Evolutionary conservation across 148 eudicot genomes (phyloP).

Genomic region (Bassia scoparia): DNA sequence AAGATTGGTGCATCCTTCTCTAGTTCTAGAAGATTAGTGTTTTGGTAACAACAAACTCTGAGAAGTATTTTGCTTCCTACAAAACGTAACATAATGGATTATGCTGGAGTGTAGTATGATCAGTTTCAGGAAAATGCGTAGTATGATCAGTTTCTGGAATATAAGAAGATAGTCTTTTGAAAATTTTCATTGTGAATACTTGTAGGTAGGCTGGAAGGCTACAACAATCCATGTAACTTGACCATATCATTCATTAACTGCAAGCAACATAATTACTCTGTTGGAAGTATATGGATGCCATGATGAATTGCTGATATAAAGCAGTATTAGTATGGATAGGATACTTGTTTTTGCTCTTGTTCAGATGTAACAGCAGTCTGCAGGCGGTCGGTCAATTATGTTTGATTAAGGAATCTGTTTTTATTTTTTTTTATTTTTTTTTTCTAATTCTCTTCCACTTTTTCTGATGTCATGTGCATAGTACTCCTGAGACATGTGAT

Average conservation of each 20-base stretch:
- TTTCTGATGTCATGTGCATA: conserved; percentile 23
- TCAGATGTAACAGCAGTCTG: neutral
- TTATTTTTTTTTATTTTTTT: neutral
- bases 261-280: conserved; percentile 8
- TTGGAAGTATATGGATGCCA: conserved; percentile 7
- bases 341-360: neutral
- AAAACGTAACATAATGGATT: neutral
- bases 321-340: neutral
- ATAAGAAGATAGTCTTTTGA: neutral
- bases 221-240: conserved; percentile 3
- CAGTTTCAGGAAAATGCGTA: neutral
- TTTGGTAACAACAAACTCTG: neutral
- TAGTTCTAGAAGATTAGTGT: neutral
- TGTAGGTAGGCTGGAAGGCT: conserved; percentile 12
- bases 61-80: neutral
- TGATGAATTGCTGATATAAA: conserved; percentile 9
- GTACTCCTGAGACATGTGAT: conserved; percentile 32
- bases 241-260: conserved; percentile 6
- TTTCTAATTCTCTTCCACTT: conserved; percentile 15
- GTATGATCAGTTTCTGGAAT: neutral
- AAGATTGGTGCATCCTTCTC: neutral
- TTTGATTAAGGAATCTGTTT: neutral
- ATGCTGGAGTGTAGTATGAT: neutral
- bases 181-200: conserved; percentile 3
- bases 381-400: conserved; percentile 7